Conservation (phyloP, 2,329 filamentous ascomycete genomes). For the Aphanocladium album region DNA sequence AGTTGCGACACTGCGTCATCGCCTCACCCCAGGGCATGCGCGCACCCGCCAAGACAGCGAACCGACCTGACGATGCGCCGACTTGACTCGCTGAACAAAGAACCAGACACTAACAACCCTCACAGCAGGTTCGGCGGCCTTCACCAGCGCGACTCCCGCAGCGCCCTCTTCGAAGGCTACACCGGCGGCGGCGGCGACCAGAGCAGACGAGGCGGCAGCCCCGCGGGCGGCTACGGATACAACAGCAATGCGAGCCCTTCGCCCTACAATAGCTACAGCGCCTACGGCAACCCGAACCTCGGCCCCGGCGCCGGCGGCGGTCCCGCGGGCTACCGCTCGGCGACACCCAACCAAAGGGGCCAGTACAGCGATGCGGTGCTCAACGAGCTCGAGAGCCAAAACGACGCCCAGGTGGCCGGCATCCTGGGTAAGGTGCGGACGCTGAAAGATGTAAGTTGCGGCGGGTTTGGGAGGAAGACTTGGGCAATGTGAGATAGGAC, state of each 20-base stretch:
- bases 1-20: not conserved
- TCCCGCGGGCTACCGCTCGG: slow-evolving; percentile 46
- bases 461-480: not conserved
- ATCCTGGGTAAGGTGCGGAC: slow-evolving; percentile 85
- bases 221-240: slow-evolving; percentile 37
- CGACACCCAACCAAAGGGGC: slow-evolving; percentile 72
- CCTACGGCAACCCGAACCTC: slow-evolving; percentile 6
- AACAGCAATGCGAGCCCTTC: slow-evolving; percentile 2
- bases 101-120: not conserved
- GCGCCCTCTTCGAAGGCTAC: slow-evolving; percentile 72
- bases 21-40: not conserved
- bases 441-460: slow-evolving; percentile 71
- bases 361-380: slow-evolving; percentile 92
- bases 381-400: slow-evolving; percentile 92
- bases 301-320: slow-evolving; percentile 2
- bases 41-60: not conserved
- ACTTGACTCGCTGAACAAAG: not conserved
- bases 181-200: slow-evolving; percentile 47
- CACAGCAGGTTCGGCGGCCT: slow-evolving; percentile 59
- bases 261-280: slow-evolving; percentile 11
- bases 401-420: slow-evolving; percentile 84
- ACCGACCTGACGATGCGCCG: not conserved
- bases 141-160: slow-evolving; percentile 68
- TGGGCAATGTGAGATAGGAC: not conserved
- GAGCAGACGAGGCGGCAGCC: slow-evolving; percentile 33